A percentile compares a stretch with the other conserved stretches of the same genome.
phyloP scores from a whole-genome alignment of 495 filamentous ascomycete genomes.

The Penicillium cinerascens region DNA sequence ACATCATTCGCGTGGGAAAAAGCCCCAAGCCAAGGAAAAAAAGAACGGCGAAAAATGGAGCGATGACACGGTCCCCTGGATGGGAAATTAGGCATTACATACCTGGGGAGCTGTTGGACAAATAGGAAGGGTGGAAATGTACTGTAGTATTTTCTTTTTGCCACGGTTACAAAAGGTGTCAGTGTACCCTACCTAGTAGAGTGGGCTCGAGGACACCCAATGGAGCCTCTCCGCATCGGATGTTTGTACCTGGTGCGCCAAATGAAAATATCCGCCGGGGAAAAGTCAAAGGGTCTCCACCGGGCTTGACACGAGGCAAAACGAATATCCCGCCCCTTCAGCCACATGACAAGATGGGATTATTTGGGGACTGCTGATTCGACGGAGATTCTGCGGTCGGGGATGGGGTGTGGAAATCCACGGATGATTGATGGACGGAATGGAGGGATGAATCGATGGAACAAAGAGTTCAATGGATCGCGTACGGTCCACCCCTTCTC shows the following conservation, averaged over 20 bases:
- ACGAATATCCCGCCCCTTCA: slow-evolving; percentile 6
- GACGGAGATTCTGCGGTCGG: not conserved
- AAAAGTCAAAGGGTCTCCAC: slow-evolving; percentile 14
- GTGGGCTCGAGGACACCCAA: too few species aligned
- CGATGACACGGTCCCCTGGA: not conserved
- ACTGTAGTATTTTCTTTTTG: not conserved
- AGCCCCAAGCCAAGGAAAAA: not conserved
- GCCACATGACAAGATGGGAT: not conserved
- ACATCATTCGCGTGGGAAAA: not conserved
- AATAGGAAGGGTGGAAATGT: too few species aligned
- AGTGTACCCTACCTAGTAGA: too few species aligned
- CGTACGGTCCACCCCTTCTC: too few species aligned
- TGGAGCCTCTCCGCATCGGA: slow-evolving; percentile 1
- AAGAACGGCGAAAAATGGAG: not conserved
- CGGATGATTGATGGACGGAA: too few species aligned
- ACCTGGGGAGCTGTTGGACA: too few species aligned
- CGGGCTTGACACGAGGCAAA: slow-evolving; percentile 9
- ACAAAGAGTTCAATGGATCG: too few species aligned
- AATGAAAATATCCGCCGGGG: slow-evolving; percentile 17
- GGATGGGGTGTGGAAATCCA: not conserved
- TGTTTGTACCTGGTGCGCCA: not conserved
- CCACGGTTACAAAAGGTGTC: not conserved
- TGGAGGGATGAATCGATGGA: too few species aligned
- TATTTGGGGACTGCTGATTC: not conserved
- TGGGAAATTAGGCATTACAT: not conserved